phyloP scores from a whole-genome alignment of 768 basidiomycete species.

The Pulveroboletus sp. region DNA sequence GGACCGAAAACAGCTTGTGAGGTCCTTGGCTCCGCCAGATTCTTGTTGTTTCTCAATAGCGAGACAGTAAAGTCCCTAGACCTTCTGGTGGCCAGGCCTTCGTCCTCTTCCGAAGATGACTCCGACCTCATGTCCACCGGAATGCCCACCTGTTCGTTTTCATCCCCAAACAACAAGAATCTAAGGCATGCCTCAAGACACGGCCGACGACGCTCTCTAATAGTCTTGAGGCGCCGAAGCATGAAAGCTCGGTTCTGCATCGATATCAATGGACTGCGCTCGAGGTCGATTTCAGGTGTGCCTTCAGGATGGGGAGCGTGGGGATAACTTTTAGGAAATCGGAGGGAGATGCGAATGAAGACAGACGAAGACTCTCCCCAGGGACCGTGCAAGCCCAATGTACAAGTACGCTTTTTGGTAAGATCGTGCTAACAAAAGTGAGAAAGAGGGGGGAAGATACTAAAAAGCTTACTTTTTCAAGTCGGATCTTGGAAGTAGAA shows the following conservation, averaged over 20 bases:
- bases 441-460: conserved; percentile 3
- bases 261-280: conserved; percentile 76
- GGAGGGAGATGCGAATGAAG: conserved; percentile 85
- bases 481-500: conserved; percentile 63
- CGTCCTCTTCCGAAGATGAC: conserved; percentile 68
- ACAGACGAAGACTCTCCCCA: conserved; percentile 86
- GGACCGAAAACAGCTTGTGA: conserved; percentile 88
- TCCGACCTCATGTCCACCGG: conserved; percentile 46
- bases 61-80: conserved; percentile 49
- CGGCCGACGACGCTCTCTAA: conserved; percentile 69
- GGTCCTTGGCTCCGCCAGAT: conserved; percentile 77
- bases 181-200: conserved; percentile 81
- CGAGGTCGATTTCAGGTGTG: conserved; percentile 73
- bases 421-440: conserved; percentile 50
- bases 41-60: conserved; percentile 61
- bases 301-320: conserved; percentile 55
- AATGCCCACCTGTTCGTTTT: conserved; percentile 45
- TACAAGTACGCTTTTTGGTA: conserved; percentile 71
- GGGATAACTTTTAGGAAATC: conserved; percentile 82
- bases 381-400: conserved; percentile 81
- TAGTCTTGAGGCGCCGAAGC: conserved; percentile 65
- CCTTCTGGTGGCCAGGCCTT: conserved; percentile 36
- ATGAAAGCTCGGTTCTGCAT: conserved; percentile 74
- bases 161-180: conserved; percentile 71
- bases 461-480: conserved; percentile 66